Percentiles rank a stretch among this genome's conserved stretches.
These are phyloP conservation scores for Eucalyptus dawsonii DNA, from an alignment of 345 rosid species.

Conservation along the genomic window DNA sequence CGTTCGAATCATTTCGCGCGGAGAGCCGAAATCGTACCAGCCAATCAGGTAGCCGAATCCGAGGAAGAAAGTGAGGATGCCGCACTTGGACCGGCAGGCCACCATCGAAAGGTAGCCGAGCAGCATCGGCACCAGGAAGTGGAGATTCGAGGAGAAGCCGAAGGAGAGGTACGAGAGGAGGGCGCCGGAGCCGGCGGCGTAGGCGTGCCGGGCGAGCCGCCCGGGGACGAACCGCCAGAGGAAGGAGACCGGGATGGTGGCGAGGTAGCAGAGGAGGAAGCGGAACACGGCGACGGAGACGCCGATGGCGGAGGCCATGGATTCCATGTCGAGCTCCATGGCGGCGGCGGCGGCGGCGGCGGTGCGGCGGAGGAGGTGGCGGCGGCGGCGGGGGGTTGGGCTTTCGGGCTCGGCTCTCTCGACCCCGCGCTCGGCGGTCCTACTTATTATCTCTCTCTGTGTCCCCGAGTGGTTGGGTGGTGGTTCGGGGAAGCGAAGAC, in stretches of 20 bases:
- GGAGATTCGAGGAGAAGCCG: constrained; percentile 86
- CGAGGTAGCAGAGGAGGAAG: constrained; percentile 78
- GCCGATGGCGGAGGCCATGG: constrained; percentile 74
- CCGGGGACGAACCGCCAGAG: constrained; percentile 58
- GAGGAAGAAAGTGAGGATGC: constrained; percentile 53
- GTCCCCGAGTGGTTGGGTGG: neutral
- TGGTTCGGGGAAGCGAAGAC: neutral
- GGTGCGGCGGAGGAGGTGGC: neutral
- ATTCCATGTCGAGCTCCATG: constrained; percentile 36
- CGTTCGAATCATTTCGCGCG: neutral
- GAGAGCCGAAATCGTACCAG: constrained; percentile 27
- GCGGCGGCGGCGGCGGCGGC: neutral
- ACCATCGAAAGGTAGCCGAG: constrained; percentile 72
- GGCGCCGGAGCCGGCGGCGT: constrained; percentile 53
- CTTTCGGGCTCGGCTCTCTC: neutral
- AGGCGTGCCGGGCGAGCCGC: constrained; percentile 49
- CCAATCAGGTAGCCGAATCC: constrained; percentile 89
- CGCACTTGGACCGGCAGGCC: constrained; percentile 51
- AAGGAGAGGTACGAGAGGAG: constrained; percentile 70
- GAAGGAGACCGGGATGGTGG: constrained; percentile 71
- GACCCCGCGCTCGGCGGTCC: neutral
- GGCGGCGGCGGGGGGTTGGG: neutral
- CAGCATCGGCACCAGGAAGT: constrained; percentile 75
- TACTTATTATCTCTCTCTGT: neutral
- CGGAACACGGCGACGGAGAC: constrained; percentile 77